phyloP scores from a whole-genome alignment of 176 grass and related monocot genomes.

The Guadua angustifolia region DNA sequence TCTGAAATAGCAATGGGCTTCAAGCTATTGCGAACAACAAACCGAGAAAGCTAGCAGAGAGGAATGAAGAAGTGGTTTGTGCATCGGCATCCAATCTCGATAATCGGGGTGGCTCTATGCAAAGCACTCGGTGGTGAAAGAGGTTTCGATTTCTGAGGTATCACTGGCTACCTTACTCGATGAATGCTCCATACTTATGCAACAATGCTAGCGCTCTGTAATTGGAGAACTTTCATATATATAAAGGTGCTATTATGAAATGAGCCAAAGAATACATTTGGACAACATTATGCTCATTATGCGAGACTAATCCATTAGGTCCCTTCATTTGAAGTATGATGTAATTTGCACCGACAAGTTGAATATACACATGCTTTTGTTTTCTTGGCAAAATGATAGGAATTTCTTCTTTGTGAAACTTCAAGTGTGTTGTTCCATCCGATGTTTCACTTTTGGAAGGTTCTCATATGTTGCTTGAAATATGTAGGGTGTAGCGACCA shows the following conservation, averaged over 20 bases:
- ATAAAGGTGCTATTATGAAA: background rate
- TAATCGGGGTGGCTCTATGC: slow-evolving; percentile 74
- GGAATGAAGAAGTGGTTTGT: slow-evolving; percentile 73
- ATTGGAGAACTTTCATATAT: background rate
- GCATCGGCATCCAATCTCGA: slow-evolving; percentile 73
- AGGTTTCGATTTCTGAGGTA: slow-evolving; percentile 87
- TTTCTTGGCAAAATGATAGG: background rate
- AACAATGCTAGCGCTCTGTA: background rate
- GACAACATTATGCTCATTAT: background rate
- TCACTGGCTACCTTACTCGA: background rate
- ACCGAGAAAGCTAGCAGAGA: slow-evolving; percentile 70
- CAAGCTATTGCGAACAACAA: slow-evolving; percentile 87
- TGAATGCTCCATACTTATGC: background rate
- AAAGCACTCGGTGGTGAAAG: slow-evolving; percentile 70
- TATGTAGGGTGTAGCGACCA: slow-evolving; percentile 68
- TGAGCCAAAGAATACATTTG: background rate
- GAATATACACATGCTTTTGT: background rate
- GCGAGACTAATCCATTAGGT: slow-evolving; percentile 28
- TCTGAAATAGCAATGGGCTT: slow-evolving; percentile 74
- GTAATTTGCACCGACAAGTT: slow-evolving; percentile 8
- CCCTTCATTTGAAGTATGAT: background rate
- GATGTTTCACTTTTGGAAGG: background rate
- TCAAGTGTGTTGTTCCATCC: background rate
- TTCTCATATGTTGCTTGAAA: background rate
- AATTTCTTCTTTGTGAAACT: background rate